These are phyloP conservation scores for Chlamydomonas schloesseri DNA, from an alignment of 139 green algal genomes.

Conservation along the genomic window DNA sequence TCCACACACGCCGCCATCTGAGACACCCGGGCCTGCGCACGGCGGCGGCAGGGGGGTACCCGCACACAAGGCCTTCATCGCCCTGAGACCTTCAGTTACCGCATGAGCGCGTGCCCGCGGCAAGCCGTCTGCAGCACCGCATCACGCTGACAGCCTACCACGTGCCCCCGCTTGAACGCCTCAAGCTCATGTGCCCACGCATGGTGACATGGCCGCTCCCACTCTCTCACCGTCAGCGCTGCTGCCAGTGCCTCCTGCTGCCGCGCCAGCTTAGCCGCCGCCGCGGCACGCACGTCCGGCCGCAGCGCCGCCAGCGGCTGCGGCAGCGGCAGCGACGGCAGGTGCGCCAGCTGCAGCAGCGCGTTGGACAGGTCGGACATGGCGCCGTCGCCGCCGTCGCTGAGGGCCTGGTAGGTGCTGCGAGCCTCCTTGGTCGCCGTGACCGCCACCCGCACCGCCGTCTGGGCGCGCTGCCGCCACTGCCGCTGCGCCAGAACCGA, in stretches of 20 bases:
- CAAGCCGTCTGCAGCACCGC: too few relatives aligned
- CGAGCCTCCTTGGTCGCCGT: constrained; percentile 34
- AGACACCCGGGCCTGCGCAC: constrained; percentile 1
- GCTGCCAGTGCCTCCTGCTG: background rate
- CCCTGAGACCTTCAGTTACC: too few relatives aligned
- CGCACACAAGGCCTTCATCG: too few relatives aligned
- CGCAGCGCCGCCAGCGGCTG: background rate
- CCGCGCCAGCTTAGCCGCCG: constrained; percentile 31
- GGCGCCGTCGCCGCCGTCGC: constrained; percentile 31
- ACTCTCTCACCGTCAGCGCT: background rate
- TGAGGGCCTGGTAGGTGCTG: constrained; percentile 13
- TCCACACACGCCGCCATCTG: constrained; percentile 5
- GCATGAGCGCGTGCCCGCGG: too few relatives aligned
- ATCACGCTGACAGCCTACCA: too few relatives aligned
- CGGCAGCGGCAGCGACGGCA: background rate
- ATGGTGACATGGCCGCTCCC: too few relatives aligned
- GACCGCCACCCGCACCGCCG: constrained; percentile 13
- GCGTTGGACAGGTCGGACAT: constrained; percentile 13
- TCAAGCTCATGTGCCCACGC: too few relatives aligned
- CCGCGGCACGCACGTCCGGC: constrained; percentile 26
- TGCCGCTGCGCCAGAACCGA: constrained; percentile 31
- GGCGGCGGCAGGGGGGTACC: too few relatives aligned
- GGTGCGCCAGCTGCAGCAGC: background rate
- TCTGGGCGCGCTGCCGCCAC: constrained; percentile 31
- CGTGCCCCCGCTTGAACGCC: too few relatives aligned